Evolutionary conservation across 2,329 filamentous ascomycete genomes (phyloP).

Genomic region (Colletotrichum aenigma): DNA sequence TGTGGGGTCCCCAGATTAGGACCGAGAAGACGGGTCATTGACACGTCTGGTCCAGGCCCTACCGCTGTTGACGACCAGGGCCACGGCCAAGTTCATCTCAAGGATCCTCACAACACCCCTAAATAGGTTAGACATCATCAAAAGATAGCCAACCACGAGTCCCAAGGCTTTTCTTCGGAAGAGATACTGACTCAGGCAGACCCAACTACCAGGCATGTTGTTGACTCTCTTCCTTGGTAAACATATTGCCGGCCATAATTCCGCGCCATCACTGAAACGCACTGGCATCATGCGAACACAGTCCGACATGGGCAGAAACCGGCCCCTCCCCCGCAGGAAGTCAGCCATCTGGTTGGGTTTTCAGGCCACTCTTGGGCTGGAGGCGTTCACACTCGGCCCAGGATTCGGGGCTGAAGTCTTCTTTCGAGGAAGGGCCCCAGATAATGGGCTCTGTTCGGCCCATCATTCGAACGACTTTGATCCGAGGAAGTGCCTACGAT

Average conservation of each 20-base stretch:
- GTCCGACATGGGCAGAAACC: not conserved
- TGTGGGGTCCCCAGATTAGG: not conserved
- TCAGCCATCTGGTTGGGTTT: not conserved
- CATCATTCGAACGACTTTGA: not conserved
- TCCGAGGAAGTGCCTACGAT: conserved; percentile 12
- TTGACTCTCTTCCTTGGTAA: not conserved
- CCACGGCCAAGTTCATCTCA: not conserved
- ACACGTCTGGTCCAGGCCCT: not conserved
- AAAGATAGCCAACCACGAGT: not conserved
- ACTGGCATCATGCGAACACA: not conserved
- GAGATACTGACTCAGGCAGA: not conserved
- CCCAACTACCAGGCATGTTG: not conserved
- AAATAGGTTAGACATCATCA: not conserved
- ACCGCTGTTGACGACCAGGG: not conserved
- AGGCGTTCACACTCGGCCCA: not conserved
- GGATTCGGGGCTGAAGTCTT: not conserved
- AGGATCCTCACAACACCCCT: not conserved
- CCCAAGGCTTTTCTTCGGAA: not conserved
- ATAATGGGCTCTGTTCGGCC: not conserved
- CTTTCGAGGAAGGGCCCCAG: not conserved
- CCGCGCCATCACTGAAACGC: not conserved
- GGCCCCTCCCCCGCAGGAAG: not conserved
- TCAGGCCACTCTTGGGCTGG: not conserved
- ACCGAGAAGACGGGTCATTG: not conserved
- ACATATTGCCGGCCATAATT: not conserved